These are phyloP conservation scores for Myochromella boudieri DNA, from an alignment of 768 basidiomycete species.

Conservation along the genomic window DNA sequence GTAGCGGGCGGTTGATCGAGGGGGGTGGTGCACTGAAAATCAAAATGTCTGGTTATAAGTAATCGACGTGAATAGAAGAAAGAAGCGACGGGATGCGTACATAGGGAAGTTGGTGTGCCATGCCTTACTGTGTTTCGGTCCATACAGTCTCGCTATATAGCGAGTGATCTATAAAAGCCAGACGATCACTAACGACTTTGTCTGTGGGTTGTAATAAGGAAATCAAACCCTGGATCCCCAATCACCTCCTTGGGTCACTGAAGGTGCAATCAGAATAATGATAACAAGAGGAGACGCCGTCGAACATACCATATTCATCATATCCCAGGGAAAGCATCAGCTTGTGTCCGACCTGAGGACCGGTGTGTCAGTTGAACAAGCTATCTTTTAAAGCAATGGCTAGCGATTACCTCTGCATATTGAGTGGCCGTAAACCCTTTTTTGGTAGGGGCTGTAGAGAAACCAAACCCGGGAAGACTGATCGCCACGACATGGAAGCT, in stretches of 20 bases:
- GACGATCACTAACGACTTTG: conserved; percentile 19
- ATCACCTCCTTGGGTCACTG: conserved; percentile 51
- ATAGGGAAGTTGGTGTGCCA: conserved; percentile 48
- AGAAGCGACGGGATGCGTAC: conserved; percentile 18
- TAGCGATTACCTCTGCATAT: conserved; percentile 42
- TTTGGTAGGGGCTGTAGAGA: conserved; percentile 55
- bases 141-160: conserved; percentile 29
- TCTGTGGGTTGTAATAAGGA: neutral
- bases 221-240: conserved; percentile 39
- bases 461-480: conserved; percentile 64
- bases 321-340: conserved; percentile 51
- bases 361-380: neutral
- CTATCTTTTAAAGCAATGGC: conserved; percentile 15
- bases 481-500: conserved; percentile 63
- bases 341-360: conserved; percentile 40
- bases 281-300: neutral
- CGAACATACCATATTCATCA: conserved; percentile 39
- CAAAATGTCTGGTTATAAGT: neutral
- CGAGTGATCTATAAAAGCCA: conserved; percentile 23
- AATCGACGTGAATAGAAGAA: neutral
- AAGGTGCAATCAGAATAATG: conserved; percentile 1
- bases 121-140: conserved; percentile 42
- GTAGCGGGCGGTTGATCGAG: conserved; percentile 21
- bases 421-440: conserved; percentile 49
- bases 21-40: conserved; percentile 21